Base-by-base conservation (phyloP, 1,284 basidiomycete species). In the Leccinum griseonigrum region DNA sequence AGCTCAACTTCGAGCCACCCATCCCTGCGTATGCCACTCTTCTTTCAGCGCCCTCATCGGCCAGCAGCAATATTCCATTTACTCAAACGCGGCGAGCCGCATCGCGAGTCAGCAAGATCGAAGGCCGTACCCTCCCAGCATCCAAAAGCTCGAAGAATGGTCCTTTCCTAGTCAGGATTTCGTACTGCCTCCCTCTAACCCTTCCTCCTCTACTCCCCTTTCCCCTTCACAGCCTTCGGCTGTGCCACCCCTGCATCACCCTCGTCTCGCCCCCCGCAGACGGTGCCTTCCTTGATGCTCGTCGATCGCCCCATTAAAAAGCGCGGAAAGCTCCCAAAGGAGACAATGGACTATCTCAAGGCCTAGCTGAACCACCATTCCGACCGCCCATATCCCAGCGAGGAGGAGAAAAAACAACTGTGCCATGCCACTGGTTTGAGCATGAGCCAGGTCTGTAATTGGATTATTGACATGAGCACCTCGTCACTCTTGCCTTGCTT, bases 361-460 rank as follows among this genome's bases (percentile, higher is more conserved):
- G 85, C 91, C n/a, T 95, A 94, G 94, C 79, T 95, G 43, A 88
- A 95, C 70, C 85, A 89, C 63, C 92, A 95, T 72, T 90, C 90
- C 3, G 90, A 92, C 71, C 92, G 95, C 69, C 93, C 93, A 9
- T 95, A 95, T 73, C 94, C 93, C 26, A 90, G 87, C 65, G 92
- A 95, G 72, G 91, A 94, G 67, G 93, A 95, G 80, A 95, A 95
- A 78, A 92, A 94, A 70, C 87, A 90, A 70, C 78, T 95, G 63
- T 95, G 93, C 76, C 85, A 89, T 69, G 87, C 89, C 56, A 95
- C 92, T 0, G 91, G 91, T 14, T 78, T 95, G 64, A 91, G 86
- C 74, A 94, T 95, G 87, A 88, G 84, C 74, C 92, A 95, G 75
- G 91, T 95, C 1, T 91, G 88, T 61, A 94, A 94, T 73, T 94